These are phyloP conservation scores for Colletotrichum euphorbiae DNA, from an alignment of 2,329 filamentous ascomycete genomes.

Conservation along the genomic window DNA sequence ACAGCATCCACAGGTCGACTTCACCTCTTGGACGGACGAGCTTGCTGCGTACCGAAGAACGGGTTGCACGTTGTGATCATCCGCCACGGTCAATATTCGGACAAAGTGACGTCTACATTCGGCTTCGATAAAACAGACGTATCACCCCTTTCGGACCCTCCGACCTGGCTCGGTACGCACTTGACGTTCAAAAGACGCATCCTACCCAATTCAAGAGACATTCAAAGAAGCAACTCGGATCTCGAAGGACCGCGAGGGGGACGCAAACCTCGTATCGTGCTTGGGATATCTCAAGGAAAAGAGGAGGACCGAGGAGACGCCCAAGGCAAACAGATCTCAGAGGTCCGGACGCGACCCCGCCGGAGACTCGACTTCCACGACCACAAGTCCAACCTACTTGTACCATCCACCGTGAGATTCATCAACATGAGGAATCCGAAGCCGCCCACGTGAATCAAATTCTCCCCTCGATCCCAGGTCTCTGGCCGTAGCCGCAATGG, in stretches of 20 bases:
- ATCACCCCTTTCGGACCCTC: neutral
- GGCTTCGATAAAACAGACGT: slow-evolving; percentile 8
- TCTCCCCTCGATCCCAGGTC: slow-evolving; percentile 8
- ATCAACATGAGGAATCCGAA: slow-evolving; percentile 38
- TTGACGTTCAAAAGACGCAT: neutral
- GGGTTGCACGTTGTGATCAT: neutral
- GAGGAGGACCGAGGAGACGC: neutral
- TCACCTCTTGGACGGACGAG: neutral
- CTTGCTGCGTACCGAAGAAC: neutral
- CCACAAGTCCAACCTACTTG: neutral
- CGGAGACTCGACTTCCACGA: neutral
- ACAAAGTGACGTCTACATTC: slow-evolving; percentile 17
- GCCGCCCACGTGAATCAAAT: slow-evolving; percentile 35
- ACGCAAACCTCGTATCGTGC: no score
- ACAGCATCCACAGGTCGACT: neutral
- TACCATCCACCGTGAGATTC: neutral
- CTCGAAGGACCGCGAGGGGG: neutral
- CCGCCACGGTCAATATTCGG: neutral
- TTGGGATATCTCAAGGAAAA: neutral
- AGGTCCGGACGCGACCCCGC: neutral
- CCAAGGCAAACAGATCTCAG: neutral
- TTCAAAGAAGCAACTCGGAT: neutral
- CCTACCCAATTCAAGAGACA: neutral
- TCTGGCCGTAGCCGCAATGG: slow-evolving; percentile 29
- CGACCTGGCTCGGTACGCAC: neutral